Conservation (phyloP, 2,329 filamentous ascomycete genomes). For the Epichloe scottii region DNA sequence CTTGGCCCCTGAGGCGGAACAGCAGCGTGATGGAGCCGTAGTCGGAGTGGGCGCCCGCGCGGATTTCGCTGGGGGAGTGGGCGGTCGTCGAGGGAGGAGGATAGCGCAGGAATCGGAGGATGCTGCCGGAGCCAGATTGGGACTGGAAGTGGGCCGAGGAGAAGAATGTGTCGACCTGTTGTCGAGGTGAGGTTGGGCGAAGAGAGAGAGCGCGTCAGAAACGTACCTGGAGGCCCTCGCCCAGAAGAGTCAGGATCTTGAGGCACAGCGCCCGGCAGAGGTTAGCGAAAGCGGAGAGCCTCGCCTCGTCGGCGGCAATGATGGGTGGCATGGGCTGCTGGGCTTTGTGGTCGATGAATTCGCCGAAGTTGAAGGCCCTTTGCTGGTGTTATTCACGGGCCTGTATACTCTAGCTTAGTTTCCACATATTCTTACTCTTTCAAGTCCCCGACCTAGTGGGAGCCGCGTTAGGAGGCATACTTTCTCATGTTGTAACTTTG, state of each 20-base stretch:
- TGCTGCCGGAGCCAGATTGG: conserved; percentile 39
- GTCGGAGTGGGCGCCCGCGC: conserved; percentile 86
- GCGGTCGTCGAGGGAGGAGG: conserved; percentile 37
- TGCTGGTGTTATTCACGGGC: background rate
- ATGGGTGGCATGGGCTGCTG: conserved; percentile 64
- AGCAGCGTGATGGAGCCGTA: conserved; percentile 64
- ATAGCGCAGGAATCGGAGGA: conserved; percentile 62
- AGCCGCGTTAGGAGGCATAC: background rate
- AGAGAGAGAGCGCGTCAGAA: background rate
- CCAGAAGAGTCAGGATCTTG: conserved; percentile 64
- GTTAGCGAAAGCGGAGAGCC: conserved; percentile 54
- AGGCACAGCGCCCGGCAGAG: conserved; percentile 63
- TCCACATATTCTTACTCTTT: conserved; percentile 53
- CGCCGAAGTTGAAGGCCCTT: conserved; percentile 90
- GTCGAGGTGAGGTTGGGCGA: background rate
- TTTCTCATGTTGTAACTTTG: background rate
- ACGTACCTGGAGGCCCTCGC: conserved; percentile 56
- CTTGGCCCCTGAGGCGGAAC: conserved; percentile 75
- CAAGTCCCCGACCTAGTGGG: conserved; percentile 58
- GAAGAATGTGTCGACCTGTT: conserved; percentile 40
- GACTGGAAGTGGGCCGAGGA: conserved; percentile 34
- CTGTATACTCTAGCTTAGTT: no score
- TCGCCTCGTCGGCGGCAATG: conserved; percentile 44
- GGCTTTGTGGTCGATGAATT: conserved; percentile 55
- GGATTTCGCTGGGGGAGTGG: conserved; percentile 48